Evolutionary conservation across 2,329 filamentous ascomycete genomes (phyloP).

Genomic region (Emydomyces testavorans): DNA sequence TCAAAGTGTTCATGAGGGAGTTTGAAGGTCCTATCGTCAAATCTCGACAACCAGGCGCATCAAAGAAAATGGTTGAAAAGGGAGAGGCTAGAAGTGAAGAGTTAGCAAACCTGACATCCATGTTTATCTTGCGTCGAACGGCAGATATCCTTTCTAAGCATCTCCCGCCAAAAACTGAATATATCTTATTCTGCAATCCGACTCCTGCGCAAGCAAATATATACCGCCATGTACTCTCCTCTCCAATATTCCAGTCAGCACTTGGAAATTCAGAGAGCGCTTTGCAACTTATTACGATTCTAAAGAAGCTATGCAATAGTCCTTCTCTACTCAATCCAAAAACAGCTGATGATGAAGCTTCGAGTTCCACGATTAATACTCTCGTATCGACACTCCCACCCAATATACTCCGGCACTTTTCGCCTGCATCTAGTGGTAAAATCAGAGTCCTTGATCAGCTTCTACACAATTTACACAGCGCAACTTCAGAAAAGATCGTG

Average conservation of each 20-base stretch:
- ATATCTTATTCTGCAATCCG: conserved; percentile 54
- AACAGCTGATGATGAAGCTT: conserved; percentile 38
- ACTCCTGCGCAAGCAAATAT: conserved; percentile 49
- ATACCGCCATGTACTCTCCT: conserved; percentile 53
- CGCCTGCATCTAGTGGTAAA: conserved; percentile 52
- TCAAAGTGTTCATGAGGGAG: conserved; percentile 51
- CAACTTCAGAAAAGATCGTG: conserved; percentile 58
- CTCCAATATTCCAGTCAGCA: conserved; percentile 50
- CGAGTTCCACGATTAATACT: conserved; percentile 38
- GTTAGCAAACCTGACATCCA: conserved; percentile 47
- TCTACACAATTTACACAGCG: conserved; percentile 48
- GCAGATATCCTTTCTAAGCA: conserved; percentile 56
- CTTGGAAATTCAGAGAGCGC: conserved; percentile 52
- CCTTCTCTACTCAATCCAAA: conserved; percentile 50
- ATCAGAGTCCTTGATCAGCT: conserved; percentile 56
- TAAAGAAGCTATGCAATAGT: conserved; percentile 66
- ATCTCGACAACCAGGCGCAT: conserved; percentile 53
- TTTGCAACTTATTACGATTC: conserved; percentile 57
- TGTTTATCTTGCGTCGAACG: conserved; percentile 55
- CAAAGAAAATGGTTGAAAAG: conserved; percentile 50
- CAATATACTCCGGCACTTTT: conserved; percentile 42
- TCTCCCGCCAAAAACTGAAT: conserved; percentile 55
- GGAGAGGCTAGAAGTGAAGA: conserved; percentile 52
- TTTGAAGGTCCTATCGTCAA: conserved; percentile 55
- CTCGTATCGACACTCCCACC: conserved; percentile 45